A percentile compares a stretch with the other conserved stretches of the same genome.
These are phyloP conservation scores for Colletotrichum costaricense DNA, from an alignment of 2,329 filamentous ascomycete species.

Conservation along the genomic window DNA sequence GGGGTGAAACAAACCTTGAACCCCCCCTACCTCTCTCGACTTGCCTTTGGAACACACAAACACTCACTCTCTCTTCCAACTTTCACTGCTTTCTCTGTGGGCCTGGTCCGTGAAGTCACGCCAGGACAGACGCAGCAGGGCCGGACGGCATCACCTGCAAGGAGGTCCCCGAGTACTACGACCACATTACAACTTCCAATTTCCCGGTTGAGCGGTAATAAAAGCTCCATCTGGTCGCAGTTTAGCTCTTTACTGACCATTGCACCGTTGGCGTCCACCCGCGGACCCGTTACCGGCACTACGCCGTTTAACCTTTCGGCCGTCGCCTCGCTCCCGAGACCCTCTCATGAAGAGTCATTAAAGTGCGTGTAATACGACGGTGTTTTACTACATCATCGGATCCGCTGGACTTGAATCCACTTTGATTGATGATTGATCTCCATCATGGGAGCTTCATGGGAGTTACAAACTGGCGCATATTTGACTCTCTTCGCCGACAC, in stretches of 20 bases:
- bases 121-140: background rate
- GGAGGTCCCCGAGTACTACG: constrained; percentile 4
- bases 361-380: background rate
- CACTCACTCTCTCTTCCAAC: background rate
- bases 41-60: background rate
- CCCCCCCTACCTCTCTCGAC: background rate
- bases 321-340: background rate
- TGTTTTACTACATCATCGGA: background rate
- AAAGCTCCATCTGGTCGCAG: background rate
- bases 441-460: background rate
- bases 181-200: background rate
- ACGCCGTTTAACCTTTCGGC: background rate
- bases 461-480: background rate
- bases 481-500: background rate
- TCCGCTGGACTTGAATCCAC: background rate
- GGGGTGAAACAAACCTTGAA: constrained; percentile 35
- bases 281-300: constrained; percentile 2
- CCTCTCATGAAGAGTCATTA: background rate
- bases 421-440: background rate
- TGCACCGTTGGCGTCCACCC: background rate
- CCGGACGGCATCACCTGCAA: background rate
- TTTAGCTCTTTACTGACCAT: background rate
- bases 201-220: background rate
- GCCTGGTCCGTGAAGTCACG: constrained; percentile 12
- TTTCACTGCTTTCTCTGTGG: background rate